phyloP scores from a whole-genome alignment of 805 yeast species.

The Candida ipomoeae region DNA sequence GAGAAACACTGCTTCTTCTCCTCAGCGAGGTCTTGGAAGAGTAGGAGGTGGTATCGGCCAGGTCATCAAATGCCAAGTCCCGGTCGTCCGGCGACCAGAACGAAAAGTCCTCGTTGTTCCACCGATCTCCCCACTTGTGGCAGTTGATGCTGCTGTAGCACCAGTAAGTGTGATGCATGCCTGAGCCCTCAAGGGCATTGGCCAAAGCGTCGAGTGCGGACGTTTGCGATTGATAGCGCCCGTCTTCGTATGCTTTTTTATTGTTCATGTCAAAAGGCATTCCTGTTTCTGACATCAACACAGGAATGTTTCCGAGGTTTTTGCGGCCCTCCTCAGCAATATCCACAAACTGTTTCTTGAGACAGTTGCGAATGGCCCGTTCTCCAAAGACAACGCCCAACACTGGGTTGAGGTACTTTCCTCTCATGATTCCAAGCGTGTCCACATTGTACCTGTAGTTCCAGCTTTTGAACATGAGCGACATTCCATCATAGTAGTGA shows the following conservation, averaged over 20 bases:
- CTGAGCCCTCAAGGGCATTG: slow-evolving; percentile 71
- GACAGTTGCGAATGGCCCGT: slow-evolving; percentile 64
- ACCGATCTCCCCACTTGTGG: slow-evolving; percentile 84
- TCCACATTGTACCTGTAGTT: slow-evolving; percentile 78
- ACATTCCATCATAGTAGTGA: slow-evolving; percentile 93
- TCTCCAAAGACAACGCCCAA: slow-evolving; percentile 82
- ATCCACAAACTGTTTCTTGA: slow-evolving; percentile 63
- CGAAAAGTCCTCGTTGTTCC: slow-evolving; percentile 94
- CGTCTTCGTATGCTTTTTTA: slow-evolving; percentile 62
- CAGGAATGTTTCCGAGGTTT: slow-evolving; percentile 66
- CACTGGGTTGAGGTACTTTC: slow-evolving; percentile 66
- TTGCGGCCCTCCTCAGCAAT: slow-evolving; percentile 61
- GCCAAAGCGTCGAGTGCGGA: slow-evolving; percentile 80
- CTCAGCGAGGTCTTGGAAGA: slow-evolving; percentile 9
- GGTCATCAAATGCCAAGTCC: slow-evolving; percentile 21
- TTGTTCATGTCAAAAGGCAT: slow-evolving; percentile 95
- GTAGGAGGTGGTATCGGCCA: slow-evolving; percentile 2
- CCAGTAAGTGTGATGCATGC: slow-evolving; percentile 79
- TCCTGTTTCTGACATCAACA: slow-evolving; percentile 90
- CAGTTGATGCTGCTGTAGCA: slow-evolving; percentile 69
- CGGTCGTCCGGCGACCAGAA: slow-evolving; percentile 72
- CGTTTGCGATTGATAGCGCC: slow-evolving; percentile 70
- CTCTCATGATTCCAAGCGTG: slow-evolving; percentile 82
- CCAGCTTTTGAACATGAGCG: slow-evolving; percentile 91
- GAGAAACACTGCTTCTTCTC: slow-evolving; percentile 14